Evolutionary conservation across 2,329 filamentous ascomycete species (phyloP), one percentile per base, ranked within the genome.

Genomic region (Fusarium sublunatum): DNA sequence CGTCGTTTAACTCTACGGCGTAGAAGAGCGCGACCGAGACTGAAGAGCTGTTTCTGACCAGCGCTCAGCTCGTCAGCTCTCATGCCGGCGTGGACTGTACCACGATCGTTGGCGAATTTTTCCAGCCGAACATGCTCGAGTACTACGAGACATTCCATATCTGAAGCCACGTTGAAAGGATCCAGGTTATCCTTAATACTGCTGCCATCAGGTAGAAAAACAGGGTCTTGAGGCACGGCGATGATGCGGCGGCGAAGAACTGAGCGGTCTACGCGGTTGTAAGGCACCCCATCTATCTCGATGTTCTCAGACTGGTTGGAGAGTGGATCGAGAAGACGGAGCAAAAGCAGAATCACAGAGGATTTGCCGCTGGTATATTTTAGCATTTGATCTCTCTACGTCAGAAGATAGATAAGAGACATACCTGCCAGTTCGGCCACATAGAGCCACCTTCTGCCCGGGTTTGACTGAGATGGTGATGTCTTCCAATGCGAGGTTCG

Each of bases 41-140:
- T 86, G 65, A 90, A 86, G 1, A 90, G 78, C 69, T 90, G 87
- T 54, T 81, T 80, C 70, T 89, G 87, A 0, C 88, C 88, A 42
- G 81, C 79, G 9, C 79, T 83, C 6, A 87, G 74, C 15, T 45
- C 43, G 19, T 19, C 19, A 2, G 19, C 19, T 19, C 19, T 19
- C 19, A 19, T 19, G 19, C 19, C 19, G 19, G 19, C 19, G 19
- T 19, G 19, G 19, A 19, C 19, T 19, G 19, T 19, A 19, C 19
- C 19, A 3, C 19, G 19, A 34, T 5, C 35, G 7, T 19, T 32
- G 1, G 26, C 24, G 25, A 57, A 57, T 0, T 19, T 29, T 0
- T 74, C 73, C 3, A 73, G 74, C 7, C 64, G 55, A 2, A 67
- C 58, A 1, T 54, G 28, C 28, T 71, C 61, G 1, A 81, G 69